These are phyloP conservation scores for Pezicula carpinea DNA, from an alignment of 2,329 filamentous ascomycete genomes.

Conservation along the genomic window DNA sequence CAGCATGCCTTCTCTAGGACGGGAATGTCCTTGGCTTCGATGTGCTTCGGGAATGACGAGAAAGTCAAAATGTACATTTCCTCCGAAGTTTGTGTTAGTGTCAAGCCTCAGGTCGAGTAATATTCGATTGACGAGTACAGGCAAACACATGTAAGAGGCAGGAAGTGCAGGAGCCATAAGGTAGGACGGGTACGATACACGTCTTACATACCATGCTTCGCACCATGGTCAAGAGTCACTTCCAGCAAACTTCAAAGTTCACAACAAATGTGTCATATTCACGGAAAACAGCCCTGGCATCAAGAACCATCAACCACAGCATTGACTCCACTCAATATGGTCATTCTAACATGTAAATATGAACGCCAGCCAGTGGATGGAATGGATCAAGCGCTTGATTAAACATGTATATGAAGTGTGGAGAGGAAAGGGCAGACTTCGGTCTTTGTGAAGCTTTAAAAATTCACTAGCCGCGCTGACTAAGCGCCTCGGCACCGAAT, in stretches of 20 bases:
- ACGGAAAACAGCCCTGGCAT: slow-evolving; percentile 7
- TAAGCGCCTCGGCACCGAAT: neutral
- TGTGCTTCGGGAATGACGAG: no score
- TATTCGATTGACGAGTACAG: no score
- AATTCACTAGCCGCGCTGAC: neutral
- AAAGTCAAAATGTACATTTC: no score
- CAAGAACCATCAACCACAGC: slow-evolving; percentile 10
- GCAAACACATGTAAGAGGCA: no score
- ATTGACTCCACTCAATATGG: slow-evolving; percentile 7
- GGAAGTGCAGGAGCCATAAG: no score
- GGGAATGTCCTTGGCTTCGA: no score
- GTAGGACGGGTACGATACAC: no score
- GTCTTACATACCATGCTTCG: no score
- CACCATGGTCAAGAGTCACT: neutral
- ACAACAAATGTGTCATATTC: slow-evolving; percentile 9
- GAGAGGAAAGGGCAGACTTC: slow-evolving; percentile 6
- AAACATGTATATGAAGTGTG: slow-evolving; percentile 21
- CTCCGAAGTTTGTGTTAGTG: no score
- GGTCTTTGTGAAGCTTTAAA: neutral
- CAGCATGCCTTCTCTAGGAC: no score
- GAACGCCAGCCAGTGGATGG: slow-evolving; percentile 24
- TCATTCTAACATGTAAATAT: slow-evolving; percentile 26
- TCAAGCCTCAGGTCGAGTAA: no score
- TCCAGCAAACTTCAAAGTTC: neutral
- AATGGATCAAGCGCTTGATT: slow-evolving; percentile 24